Evolutionary conservation across 352 stramenopile genomes (phyloP).

Genomic region (Albugo laibachii): DNA sequence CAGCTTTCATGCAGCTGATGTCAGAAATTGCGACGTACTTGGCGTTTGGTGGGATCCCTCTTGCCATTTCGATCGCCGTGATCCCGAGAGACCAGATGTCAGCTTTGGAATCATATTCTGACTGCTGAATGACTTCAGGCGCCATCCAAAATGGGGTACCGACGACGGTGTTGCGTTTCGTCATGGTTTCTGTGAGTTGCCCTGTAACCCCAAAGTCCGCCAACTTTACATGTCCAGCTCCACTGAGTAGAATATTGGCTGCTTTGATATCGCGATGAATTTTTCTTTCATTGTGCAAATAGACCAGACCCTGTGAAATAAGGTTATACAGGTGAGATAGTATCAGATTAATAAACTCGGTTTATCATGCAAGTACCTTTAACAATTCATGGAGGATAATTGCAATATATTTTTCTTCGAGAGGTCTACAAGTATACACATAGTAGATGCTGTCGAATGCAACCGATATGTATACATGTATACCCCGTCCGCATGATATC

Average conservation of each 20-base stretch:
- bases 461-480: not conserved
- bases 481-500: constrained; percentile 68
- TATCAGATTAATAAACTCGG: not conserved
- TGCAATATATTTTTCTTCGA: constrained; percentile 65
- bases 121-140: constrained; percentile 66
- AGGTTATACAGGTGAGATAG: not conserved
- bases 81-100: constrained; percentile 98
- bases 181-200: constrained; percentile 93
- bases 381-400: constrained; percentile 68
- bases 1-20: not conserved
- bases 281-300: constrained; percentile 68
- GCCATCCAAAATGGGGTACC: constrained; percentile 98
- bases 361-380: constrained; percentile 10
- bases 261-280: constrained; percentile 76
- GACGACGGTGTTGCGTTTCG: constrained; percentile 95
- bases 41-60: constrained; percentile 87
- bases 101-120: constrained; percentile 90
- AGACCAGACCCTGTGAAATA: constrained; percentile 30
- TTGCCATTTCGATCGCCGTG: constrained; percentile 97
- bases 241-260: constrained; percentile 61
- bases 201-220: constrained; percentile 80
- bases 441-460: not conserved
- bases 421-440: constrained; percentile 14
- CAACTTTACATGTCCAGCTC: constrained; percentile 60
- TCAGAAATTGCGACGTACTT: constrained; percentile 19